Conservation (phyloP, 139 green algal genomes). For the Spirogloea muscicola region DNA sequence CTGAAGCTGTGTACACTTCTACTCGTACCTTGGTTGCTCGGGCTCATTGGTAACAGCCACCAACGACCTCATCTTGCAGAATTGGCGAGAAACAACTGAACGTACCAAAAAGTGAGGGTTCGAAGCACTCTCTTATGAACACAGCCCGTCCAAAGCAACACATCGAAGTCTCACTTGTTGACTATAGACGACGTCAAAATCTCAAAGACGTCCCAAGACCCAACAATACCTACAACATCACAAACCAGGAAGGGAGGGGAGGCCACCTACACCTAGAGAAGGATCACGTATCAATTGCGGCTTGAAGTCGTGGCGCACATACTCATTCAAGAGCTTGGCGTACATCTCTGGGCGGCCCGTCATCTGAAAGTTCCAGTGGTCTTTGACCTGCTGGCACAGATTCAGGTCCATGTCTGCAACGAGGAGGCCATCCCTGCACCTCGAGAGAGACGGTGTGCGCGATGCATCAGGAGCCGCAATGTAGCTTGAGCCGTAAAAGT, state of each 20-base stretch:
- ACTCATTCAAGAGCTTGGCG: constrained; percentile 68
- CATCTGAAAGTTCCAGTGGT: constrained; percentile 93
- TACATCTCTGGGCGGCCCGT: constrained; percentile 91
- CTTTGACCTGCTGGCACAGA: constrained; percentile 85
- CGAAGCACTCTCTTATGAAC: no score
- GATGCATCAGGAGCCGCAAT: constrained; percentile 86
- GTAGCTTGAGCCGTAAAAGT: constrained; percentile 85
- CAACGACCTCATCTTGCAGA: no score
- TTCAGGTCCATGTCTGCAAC: constrained; percentile 88
- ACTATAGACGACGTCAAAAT: no score
- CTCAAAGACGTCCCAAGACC: no score
- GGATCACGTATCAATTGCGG: constrained; percentile 76
- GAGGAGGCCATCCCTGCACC: constrained; percentile 79
- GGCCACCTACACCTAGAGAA: constrained; percentile 3
- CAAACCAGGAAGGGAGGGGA: not conserved
- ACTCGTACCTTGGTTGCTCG: no score
- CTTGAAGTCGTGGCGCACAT: constrained; percentile 65
- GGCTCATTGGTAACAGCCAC: no score
- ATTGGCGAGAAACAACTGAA: no score
- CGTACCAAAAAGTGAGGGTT: no score
- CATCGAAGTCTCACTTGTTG: no score
- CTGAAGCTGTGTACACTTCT: no score
- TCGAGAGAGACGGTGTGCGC: constrained; percentile 67
- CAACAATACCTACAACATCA: no score
- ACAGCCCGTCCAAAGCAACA: no score